Conservation (phyloP, 352 stramenopile genomes). For the Phytophthora idaei region DNA sequence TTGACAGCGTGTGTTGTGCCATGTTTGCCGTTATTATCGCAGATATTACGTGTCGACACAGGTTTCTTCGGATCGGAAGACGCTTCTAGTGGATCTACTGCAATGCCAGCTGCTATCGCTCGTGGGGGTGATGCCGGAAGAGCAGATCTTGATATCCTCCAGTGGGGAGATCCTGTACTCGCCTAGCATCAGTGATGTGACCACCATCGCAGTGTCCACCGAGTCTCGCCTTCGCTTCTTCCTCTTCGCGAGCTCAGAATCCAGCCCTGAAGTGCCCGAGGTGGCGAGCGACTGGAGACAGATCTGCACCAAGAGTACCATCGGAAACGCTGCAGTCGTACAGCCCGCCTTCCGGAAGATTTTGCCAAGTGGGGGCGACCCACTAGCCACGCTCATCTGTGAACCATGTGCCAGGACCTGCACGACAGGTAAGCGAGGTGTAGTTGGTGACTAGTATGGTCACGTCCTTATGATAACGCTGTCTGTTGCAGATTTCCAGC, state of each 20-base stretch:
- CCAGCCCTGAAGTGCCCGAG: conserved; percentile 3
- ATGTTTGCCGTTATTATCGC: background rate
- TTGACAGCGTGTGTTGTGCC: background rate
- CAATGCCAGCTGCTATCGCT: conserved; percentile 80
- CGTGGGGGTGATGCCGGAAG: conserved; percentile 53
- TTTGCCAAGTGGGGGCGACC: background rate
- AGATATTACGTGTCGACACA: conserved; percentile 53
- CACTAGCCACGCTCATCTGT: conserved; percentile 48
- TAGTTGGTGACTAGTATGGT: background rate
- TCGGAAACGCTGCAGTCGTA: conserved; percentile 54
- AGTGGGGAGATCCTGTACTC: conserved; percentile 45
- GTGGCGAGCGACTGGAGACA: conserved; percentile 55
- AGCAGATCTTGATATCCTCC: conserved; percentile 62
- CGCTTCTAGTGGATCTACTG: conserved; percentile 58
- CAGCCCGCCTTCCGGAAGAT: conserved; percentile 57
- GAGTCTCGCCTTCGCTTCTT: conserved; percentile 42
- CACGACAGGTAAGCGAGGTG: conserved; percentile 49
- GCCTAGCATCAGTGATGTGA: conserved; percentile 20
- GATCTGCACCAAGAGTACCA: conserved; percentile 66
- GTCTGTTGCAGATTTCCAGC: conserved; percentile 40
- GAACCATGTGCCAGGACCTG: conserved; percentile 68
- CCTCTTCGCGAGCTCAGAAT: conserved; percentile 34
- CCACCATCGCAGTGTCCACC: conserved; percentile 22
- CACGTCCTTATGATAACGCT: conserved; percentile 8
- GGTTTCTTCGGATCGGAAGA: conserved; percentile 21